Conservation (phyloP, 768 basidiomycete genomes). For the Lyophyllum shimeji region DNA sequence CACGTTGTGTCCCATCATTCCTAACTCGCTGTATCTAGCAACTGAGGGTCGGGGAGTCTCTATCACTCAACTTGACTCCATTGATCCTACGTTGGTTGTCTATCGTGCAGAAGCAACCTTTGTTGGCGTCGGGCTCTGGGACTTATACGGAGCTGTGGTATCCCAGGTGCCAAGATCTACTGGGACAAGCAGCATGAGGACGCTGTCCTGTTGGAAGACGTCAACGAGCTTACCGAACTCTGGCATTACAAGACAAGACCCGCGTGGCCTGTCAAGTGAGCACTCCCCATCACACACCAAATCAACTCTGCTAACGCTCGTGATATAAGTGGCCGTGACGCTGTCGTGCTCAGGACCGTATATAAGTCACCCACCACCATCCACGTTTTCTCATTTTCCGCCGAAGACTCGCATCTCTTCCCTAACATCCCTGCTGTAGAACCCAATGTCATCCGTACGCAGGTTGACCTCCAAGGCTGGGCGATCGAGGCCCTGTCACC, state of each 20-base stretch:
- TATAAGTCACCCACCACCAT: constrained; percentile 96
- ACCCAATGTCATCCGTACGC: constrained; percentile 83
- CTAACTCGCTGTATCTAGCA: constrained; percentile 38
- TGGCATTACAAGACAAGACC: constrained; percentile 93
- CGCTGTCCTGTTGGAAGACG: constrained; percentile 81
- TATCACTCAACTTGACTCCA: constrained; percentile 93
- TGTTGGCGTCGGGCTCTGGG: constrained; percentile 95
- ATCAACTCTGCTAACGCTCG: constrained; percentile 10
- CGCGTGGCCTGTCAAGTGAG: constrained; percentile 92
- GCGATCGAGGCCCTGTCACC: constrained; percentile 95
- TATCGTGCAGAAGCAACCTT: constrained; percentile 97
- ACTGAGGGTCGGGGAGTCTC: constrained; percentile 90
- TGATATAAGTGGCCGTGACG: constrained; percentile 74
- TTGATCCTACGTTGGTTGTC: constrained; percentile 94
- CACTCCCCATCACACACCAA: constrained; percentile 10
- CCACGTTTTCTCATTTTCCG: constrained; percentile 94
- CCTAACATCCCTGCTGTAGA: constrained; percentile 67
- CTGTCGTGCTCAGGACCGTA: constrained; percentile 89
- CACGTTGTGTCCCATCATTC: constrained; percentile 8
- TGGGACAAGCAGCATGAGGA: constrained; percentile 95
- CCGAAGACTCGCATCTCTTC: constrained; percentile 86
- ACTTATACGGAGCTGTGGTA: constrained; percentile 84
- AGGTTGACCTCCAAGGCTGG: constrained; percentile 99
- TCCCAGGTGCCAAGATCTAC: constrained; percentile 79
- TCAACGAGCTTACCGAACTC: constrained; percentile 86